phyloP scores from a whole-genome alignment of 345 rosid species.

The Salix dunnii region DNA sequence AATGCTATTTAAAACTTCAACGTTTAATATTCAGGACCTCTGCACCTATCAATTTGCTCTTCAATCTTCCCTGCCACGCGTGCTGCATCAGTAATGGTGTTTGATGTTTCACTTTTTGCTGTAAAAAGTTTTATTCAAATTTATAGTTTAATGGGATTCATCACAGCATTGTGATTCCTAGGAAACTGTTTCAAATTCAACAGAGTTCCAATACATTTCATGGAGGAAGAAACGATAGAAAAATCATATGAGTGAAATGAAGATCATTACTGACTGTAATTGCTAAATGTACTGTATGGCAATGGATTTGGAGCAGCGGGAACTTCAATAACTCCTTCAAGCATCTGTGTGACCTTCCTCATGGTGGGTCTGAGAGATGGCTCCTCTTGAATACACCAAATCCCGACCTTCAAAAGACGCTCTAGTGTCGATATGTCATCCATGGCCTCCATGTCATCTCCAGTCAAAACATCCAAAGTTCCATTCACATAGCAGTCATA shows the following conservation, averaged over 20 bases:
- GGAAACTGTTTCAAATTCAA: too few species aligned
- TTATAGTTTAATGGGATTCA: too few species aligned
- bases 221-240: too few species aligned
- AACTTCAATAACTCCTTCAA: conserved; percentile 6
- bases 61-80: too few species aligned
- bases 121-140: too few species aligned
- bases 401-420: conserved; percentile 3
- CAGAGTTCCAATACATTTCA: too few species aligned
- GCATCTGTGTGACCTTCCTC: conserved; percentile 9
- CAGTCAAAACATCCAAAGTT: not conserved
- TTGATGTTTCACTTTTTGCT: too few species aligned
- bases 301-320: not conserved
- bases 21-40: too few species aligned
- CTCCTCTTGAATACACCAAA: conserved; percentile 26
- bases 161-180: too few species aligned
- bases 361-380: conserved; percentile 9
- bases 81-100: too few species aligned
- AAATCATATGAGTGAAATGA: not conserved
- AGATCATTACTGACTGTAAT: not conserved
- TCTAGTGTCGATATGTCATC: not conserved
- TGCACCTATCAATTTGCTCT: too few species aligned
- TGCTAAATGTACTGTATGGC: not conserved
- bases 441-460: not conserved
- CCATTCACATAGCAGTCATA: conserved; percentile 7
- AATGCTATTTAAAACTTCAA: too few species aligned